phyloP scores from a whole-genome alignment of 2,329 filamentous ascomycete genomes.

The Sarocladium strictum region DNA sequence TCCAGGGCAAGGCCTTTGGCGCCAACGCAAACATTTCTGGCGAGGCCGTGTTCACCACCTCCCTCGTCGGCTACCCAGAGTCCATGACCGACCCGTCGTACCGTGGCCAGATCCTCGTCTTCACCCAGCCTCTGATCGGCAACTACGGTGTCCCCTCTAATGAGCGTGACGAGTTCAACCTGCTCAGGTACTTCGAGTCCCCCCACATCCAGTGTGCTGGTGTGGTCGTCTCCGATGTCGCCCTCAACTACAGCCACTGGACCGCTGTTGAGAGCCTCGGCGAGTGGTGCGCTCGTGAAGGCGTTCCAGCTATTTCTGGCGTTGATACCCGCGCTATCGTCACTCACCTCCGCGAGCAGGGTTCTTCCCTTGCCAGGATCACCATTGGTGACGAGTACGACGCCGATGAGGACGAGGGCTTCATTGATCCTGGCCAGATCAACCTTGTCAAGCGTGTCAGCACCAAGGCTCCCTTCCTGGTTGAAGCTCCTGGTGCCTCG shows the following conservation, averaged over 20 bases:
- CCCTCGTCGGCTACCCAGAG: slow-evolving; percentile 95
- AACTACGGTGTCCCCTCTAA: slow-evolving; percentile 96
- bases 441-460: slow-evolving; percentile 94
- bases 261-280: slow-evolving; percentile 91
- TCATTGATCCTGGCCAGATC: slow-evolving; percentile 90
- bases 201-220: slow-evolving; percentile 95
- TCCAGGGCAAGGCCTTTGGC: slow-evolving; percentile 93
- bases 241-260: slow-evolving; percentile 95
- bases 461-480: slow-evolving; percentile 97
- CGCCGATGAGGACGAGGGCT: slow-evolving; percentile 95
- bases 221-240: slow-evolving; percentile 92
- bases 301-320: slow-evolving; percentile 90
- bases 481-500: slow-evolving; percentile 75
- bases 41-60: slow-evolving; percentile 98
- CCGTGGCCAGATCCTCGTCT: slow-evolving; percentile 93
- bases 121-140: slow-evolving; percentile 95
- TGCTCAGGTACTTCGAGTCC: slow-evolving; percentile 97
- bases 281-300: slow-evolving; percentile 94
- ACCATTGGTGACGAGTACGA: slow-evolving; percentile 97
- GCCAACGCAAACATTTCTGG: slow-evolving; percentile 95
- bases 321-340: slow-evolving; percentile 97
- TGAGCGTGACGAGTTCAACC: slow-evolving; percentile 77
- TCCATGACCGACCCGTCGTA: slow-evolving; percentile 86
- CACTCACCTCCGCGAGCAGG: slow-evolving; percentile 90
- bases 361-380: slow-evolving; percentile 91